Evolutionary conservation across 331 rosid species (phyloP), one percentile per base, ranked within the genome.

Genomic region (Saraca asoca): DNA sequence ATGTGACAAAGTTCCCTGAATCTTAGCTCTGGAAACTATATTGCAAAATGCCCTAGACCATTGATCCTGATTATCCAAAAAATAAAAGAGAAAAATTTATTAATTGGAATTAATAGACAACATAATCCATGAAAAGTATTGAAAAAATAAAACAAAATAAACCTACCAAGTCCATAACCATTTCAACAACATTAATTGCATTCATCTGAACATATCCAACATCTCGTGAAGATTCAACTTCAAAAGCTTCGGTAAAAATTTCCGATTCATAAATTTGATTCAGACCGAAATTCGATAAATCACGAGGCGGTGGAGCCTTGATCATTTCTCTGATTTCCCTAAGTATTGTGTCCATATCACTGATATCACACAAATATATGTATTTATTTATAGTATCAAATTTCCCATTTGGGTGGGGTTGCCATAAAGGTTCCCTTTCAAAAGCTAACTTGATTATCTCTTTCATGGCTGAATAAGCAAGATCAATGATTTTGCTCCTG

Each of bases 151-250:
- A 12, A 41, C 3, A 12, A 42, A 15, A 59, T 16, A 15, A 54
- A 58, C 80, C 7, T 54, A 88, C 97, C 82, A 81, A 53, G 51
- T 88, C 74, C 97, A 91, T 85, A 38, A 88, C 80, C 80, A 82
- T 11, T 35, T 82, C 86, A 46, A 83, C 78, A 46, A 91, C 11
- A 11, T 59, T 19, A 2, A 20, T 5, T 10, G 88, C 80, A 15
- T 33, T 67, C 61, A 75, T 66, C 5, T 50, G 72, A 60, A 88
- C 12, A 35, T 7, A 51, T 0, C 35, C 56, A 14, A 16, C 37
- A 16, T 72, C 89, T n/a, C 97, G 65, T 5, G 97, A 82, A 65
- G 88, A 73, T 80, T 88, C 95, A 20, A 29, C 35, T 14, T 58
- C 67, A 7, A 68, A 53, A 51, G 51, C 50, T 70, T 13, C 54